A percentile compares a stretch with the other conserved stretches of the same genome.
Evolutionary conservation across 2,329 filamentous ascomycete genomes (phyloP).

Genomic region (Xylaria sp.): DNA sequence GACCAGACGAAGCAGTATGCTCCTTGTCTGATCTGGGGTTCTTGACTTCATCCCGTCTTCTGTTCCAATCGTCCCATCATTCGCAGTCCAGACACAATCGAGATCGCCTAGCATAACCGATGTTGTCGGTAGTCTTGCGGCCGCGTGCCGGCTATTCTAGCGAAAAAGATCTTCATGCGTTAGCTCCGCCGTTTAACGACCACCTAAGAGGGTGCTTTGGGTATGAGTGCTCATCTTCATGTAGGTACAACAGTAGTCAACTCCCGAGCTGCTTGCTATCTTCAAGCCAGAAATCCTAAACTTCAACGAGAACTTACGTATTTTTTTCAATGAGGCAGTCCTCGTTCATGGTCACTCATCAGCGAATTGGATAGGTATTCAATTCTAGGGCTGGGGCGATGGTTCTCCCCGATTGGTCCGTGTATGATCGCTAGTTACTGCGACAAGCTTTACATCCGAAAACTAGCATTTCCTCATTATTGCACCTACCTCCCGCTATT

Average conservation of each 20-base stretch:
- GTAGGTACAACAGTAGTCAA: constrained; percentile 12
- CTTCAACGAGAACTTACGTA: neutral
- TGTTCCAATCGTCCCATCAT: constrained; percentile 26
- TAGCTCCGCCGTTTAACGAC: constrained; percentile 19
- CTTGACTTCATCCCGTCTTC: constrained; percentile 10
- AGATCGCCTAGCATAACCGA: constrained; percentile 7
- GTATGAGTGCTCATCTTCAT: constrained; percentile 3
- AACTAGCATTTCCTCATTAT: neutral
- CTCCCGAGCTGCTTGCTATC: constrained; percentile 1
- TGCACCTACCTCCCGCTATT: neutral
- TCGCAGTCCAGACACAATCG: constrained; percentile 2
- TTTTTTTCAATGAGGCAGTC: neutral
- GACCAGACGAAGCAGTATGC: constrained; percentile 11
- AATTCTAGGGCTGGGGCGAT: no score
- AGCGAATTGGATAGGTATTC: no score
- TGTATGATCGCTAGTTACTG: neutral
- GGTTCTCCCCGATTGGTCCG: neutral
- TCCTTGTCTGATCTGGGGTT: constrained; percentile 21
- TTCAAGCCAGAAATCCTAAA: neutral
- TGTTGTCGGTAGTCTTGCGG: constrained; percentile 16
- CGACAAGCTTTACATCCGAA: neutral
- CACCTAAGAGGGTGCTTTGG: neutral
- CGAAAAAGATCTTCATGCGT: constrained; percentile 19
- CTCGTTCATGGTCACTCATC: neutral
- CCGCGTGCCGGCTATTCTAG: constrained; percentile 18